Evolutionary conservation across 116 monocot genomes (phyloP).

Genomic region (Dioscorea cayenensis): DNA sequence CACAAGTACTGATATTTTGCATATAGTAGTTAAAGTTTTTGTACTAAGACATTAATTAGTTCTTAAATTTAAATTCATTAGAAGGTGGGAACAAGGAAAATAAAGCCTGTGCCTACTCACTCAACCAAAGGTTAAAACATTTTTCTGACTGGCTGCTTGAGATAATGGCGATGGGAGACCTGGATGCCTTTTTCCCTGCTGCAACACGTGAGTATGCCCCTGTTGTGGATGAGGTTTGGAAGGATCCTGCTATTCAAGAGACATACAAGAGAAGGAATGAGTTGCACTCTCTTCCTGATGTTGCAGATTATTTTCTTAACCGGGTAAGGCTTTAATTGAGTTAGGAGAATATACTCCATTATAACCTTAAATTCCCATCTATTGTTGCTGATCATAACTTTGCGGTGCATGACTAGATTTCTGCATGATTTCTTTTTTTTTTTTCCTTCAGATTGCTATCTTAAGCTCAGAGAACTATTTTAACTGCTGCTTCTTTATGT

Average conservation of each 20-base stretch:
- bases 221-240: slow-evolving; percentile 25
- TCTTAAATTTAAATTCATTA: neutral
- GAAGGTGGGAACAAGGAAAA: neutral
- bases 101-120: slow-evolving; percentile 6
- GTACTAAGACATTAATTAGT: neutral
- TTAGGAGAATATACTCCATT: neutral
- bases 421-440: no score
- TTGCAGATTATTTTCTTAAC: slow-evolving; percentile 20
- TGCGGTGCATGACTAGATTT: neutral
- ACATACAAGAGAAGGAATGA: slow-evolving; percentile 26
- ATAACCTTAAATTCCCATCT: neutral
- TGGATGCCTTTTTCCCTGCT: slow-evolving; percentile 30
- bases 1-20: no score
- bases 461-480: no score
- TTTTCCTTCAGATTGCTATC: no score
- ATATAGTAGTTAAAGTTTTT: no score
- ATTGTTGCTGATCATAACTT: neutral
- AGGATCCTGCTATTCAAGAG: slow-evolving; percentile 26
- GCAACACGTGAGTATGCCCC: slow-evolving; percentile 28
- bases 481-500: no score
- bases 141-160: slow-evolving; percentile 29
- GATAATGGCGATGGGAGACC: slow-evolving; percentile 21
- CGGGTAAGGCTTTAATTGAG: slow-evolving; percentile 3
- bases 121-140: slow-evolving; percentile 23
- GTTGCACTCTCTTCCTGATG: slow-evolving; percentile 21